Evolutionary conservation across 2,329 filamentous ascomycete species (phyloP).

Genomic region (Pseudogymnoascus sp.): DNA sequence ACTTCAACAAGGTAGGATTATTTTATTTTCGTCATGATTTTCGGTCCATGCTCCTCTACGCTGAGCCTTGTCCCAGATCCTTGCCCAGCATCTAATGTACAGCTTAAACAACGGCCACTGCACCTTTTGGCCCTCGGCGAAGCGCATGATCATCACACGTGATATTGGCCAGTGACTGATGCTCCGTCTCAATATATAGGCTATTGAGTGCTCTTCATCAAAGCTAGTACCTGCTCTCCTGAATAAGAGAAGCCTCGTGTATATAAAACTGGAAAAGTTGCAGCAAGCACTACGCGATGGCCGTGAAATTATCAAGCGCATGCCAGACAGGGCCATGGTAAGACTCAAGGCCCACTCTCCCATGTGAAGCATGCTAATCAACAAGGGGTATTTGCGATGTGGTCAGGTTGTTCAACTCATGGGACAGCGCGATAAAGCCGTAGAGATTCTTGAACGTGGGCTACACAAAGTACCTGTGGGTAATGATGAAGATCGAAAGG

Average conservation of each 20-base stretch:
- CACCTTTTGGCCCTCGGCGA: background rate
- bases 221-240: constrained; percentile 19
- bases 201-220: constrained; percentile 18
- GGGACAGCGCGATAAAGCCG: constrained; percentile 22
- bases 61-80: background rate
- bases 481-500: constrained; percentile 22
- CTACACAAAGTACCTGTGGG: constrained; percentile 27
- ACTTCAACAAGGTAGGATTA: constrained; percentile 22
- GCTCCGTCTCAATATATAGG: background rate
- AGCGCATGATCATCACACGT: background rate
- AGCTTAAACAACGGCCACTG: background rate
- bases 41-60: background rate
- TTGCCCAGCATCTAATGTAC: background rate
- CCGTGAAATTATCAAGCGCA: constrained; percentile 27
- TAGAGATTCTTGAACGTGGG: constrained; percentile 29
- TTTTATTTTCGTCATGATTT: constrained; percentile 1
- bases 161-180: constrained; percentile 8
- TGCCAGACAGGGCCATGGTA: constrained; percentile 26
- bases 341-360: background rate
- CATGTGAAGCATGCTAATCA: background rate
- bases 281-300: constrained; percentile 26
- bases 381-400: constrained; percentile 28
- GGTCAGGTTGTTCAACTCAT: constrained; percentile 27
- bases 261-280: constrained; percentile 26
- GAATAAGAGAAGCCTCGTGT: constrained; percentile 28